These are phyloP conservation scores for Saccharum officinarum DNA, from an alignment of 176 grass and related monocot genomes.

Conservation along the genomic window DNA sequence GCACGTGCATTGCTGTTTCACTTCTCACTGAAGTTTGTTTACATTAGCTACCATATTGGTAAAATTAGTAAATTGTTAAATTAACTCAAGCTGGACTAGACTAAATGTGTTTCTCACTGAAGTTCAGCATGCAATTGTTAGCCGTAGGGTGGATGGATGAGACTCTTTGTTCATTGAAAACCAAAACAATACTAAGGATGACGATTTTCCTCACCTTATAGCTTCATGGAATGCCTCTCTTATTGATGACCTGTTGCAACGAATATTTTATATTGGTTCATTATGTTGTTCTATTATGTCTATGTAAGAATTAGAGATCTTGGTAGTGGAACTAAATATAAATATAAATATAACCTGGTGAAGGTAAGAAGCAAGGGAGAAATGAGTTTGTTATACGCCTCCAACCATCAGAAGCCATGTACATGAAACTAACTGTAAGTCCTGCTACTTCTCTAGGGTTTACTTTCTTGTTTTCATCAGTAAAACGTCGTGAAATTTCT, in stretches of 20 bases:
- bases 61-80: not conserved
- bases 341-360: slow-evolving; percentile 26
- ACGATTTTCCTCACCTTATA: not conserved
- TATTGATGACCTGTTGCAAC: slow-evolving; percentile 7
- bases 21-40: slow-evolving; percentile 13
- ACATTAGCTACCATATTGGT: not conserved
- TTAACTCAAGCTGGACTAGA: slow-evolving; percentile 9
- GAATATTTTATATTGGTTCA: slow-evolving; percentile 12
- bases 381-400: slow-evolving; percentile 99
- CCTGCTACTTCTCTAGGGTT: slow-evolving; percentile 5
- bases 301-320: slow-evolving; percentile 20
- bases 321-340: slow-evolving; percentile 19
- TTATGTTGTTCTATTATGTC: slow-evolving; percentile 19
- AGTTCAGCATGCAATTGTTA: not conserved
- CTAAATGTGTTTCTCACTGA: not conserved
- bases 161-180: not conserved
- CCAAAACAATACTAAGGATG: not conserved
- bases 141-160: not conserved
- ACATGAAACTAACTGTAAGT: slow-evolving; percentile 99
- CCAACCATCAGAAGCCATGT: slow-evolving; percentile 98
- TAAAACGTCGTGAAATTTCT: not conserved
- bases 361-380: slow-evolving; percentile 98
- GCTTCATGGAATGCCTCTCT: not conserved
- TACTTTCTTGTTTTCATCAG: not conserved
- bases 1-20: not conserved